Evolutionary conservation across 208 protist genomes (phyloP), one percentile per base, ranked within the genome.

Genomic region (Trypanosoma platydactyli): DNA sequence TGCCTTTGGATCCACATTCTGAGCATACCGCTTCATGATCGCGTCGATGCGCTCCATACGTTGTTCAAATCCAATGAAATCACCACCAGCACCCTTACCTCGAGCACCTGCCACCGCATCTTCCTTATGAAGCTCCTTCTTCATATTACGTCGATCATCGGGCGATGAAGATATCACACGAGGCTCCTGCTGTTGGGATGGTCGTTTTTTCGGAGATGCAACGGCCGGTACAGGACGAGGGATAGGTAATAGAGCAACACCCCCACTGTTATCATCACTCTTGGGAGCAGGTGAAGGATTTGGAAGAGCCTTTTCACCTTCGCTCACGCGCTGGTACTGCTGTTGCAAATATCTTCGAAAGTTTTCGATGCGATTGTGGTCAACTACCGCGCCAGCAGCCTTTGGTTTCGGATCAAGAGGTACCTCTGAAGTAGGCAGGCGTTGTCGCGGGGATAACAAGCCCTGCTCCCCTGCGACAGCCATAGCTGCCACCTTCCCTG

Each of bases 21-120:
- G 70, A 12, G 79, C 86, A 71, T 92, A 92, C 40, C 83, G 81
- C 40, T 83, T 75, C 41, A 95, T 90, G 63, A 95, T 91, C 52
- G 83, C 83, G 56, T 95, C 70, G n/a, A 92, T 79, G 52, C 89
- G 89, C 24, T 81, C 64, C 79, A 94, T 86, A 45, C 89, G 65
- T 16, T 74, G 84, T 1, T 63, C 75, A 74, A 70, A 88, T 2
- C 52, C 64, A 38, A 38, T 38, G 33, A 9, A 9, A 20, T 72
- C 59, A 51, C 12, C 20, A 48, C 1, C 44, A 33, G 15, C 46
- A 45, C 9, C n/a, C 12, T 11, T 9, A 30, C 25, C 33, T 25
- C 6, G 54, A 59, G 42, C 15, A 25, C 27, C 25, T 41, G 45
- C 42, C 25, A 44, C 33, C 33, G 33, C 33, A 11, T 38, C 33